Evolutionary conservation across 2,329 filamentous ascomycete species (phyloP).

Genomic region (Tolypocladium pustulatum): DNA sequence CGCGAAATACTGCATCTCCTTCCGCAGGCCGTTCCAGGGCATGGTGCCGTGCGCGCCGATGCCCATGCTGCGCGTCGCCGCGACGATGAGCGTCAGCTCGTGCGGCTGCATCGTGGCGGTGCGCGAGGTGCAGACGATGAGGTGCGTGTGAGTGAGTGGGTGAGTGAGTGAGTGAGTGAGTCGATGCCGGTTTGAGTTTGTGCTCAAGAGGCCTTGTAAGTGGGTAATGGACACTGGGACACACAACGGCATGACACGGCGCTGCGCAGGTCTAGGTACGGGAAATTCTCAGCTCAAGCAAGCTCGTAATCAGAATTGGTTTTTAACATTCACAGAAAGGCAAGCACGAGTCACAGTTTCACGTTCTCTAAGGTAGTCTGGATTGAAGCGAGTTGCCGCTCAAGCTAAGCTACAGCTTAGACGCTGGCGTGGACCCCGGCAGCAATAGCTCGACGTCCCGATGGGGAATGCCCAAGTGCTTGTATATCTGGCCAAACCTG

Average conservation of each 20-base stretch:
- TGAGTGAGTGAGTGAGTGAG: not conserved
- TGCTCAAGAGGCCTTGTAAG: not conserved
- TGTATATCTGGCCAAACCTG: conserved; percentile 60
- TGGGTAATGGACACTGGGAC: not conserved
- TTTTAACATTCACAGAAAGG: not conserved
- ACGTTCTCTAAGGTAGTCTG: not conserved
- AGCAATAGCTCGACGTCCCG: conserved; percentile 33
- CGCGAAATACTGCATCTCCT: conserved; percentile 93
- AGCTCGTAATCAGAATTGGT: not conserved
- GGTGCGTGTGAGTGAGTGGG: too few species aligned
- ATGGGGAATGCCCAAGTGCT: conserved; percentile 51
- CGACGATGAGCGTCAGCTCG: conserved; percentile 83
- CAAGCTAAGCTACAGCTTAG: conserved; percentile 20
- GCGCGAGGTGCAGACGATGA: not conserved
- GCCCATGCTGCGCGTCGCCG: conserved; percentile 81
- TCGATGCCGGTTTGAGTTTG: not conserved
- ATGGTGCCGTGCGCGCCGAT: conserved; percentile 72
- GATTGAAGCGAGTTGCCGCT: not conserved
- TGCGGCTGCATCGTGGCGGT: conserved; percentile 22
- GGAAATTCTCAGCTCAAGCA: not conserved
- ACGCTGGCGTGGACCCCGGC: conserved; percentile 10
- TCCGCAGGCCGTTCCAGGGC: conserved; percentile 80
- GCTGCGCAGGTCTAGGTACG: not conserved
- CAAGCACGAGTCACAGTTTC: not conserved
- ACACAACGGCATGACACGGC: not conserved